A percentile compares a stretch with the other conserved stretches of the same genome.
Conservation (phyloP, 2,329 filamentous ascomycete genomes). For the Shiraia bambusicola region DNA sequence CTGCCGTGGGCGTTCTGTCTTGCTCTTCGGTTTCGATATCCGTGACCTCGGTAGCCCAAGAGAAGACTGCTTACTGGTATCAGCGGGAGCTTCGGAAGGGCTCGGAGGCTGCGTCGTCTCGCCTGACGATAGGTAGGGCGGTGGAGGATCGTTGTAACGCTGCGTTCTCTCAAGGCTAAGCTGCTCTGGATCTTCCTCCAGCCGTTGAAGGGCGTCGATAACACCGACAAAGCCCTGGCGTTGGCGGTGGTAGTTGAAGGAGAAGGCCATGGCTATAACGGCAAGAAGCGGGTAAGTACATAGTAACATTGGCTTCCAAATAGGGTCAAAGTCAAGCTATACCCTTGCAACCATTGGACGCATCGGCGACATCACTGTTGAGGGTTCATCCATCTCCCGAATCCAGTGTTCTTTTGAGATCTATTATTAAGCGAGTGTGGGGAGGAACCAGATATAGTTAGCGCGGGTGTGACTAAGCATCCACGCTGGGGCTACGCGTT, state of each 20-base stretch:
- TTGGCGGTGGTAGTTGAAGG: too few species aligned
- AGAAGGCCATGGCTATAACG: too few species aligned
- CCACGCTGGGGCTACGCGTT: too few species aligned
- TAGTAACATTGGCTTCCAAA: constrained; percentile 6
- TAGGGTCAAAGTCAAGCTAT: constrained; percentile 4
- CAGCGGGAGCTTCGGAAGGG: not conserved
- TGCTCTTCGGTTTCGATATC: constrained; percentile 7
- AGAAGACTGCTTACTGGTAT: constrained; percentile 1
- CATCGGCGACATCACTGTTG: constrained; percentile 2
- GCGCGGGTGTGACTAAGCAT: too few species aligned
- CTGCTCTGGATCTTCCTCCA: constrained; percentile 4
- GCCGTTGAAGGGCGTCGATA: constrained; percentile 1
- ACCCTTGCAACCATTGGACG: constrained; percentile 11
- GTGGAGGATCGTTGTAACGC: constrained; percentile 1
- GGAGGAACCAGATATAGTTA: too few species aligned
- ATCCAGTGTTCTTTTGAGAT: constrained; percentile 10
- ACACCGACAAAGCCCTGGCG: too few species aligned
- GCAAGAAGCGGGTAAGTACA: not conserved
- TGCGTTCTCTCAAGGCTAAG: not conserved
- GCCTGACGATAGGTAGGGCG: not conserved
- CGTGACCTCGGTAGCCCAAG: constrained; percentile 2
- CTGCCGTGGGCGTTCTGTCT: not conserved
- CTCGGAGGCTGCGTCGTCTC: constrained; percentile 1
- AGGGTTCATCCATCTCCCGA: constrained; percentile 1
- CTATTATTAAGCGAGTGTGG: too few species aligned